Base-by-base conservation (phyloP, 2,329 filamentous ascomycete species). In the Cercospora zeina region DNA sequence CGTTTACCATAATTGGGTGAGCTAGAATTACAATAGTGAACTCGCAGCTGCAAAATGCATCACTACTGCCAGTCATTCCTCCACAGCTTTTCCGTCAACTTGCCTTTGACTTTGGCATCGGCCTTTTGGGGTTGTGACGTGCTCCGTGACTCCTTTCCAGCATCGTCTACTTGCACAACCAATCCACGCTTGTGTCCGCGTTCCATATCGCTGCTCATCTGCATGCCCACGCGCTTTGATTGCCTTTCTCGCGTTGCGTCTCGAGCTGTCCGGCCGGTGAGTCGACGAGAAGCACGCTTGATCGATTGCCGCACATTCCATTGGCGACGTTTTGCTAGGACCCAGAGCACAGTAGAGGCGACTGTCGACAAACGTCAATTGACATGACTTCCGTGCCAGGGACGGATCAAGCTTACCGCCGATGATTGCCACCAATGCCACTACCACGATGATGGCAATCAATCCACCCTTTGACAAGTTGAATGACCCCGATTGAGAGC, bases 311-410 rank as follows among this genome's bases (percentile, higher is more conserved):
- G 85, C 68, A 95, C 80, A 67, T 87, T 89, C 91, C 91, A 95
- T 75, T 93, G 89, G 51, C 87, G 85, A 78, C 91, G 92, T 81
- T 95, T 95, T 59, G 91, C 89, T 37, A 93, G 74, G 75, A 88
- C 91, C 78, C 89, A 96, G 30, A 95, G 84, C 2, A 85, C 78
- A 2, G 86, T 84, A 34, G 83, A 87, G 21, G 81, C 81, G 65
- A 87, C 89, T 89, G 3, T 80, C 81, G 6, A 47, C 45, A n/a
- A n/a, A 13, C 9, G 30, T 59, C 31, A 59, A 16, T 53, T 27
- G 37, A 47, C 31, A 19, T 27, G 6, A 10, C 13, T 14, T 10
- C 21, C 33, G 9, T 27, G 8, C 24, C 21, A 11, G 30, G 16
- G 11, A 30, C 7, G 19, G 10, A 19, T 49, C 7, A n/a, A 19